Evolutionary conservation across 495 filamentous ascomycete species (phyloP), one percentile per base, ranked within the genome.

Genomic region (Aspergillus wentii): DNA sequence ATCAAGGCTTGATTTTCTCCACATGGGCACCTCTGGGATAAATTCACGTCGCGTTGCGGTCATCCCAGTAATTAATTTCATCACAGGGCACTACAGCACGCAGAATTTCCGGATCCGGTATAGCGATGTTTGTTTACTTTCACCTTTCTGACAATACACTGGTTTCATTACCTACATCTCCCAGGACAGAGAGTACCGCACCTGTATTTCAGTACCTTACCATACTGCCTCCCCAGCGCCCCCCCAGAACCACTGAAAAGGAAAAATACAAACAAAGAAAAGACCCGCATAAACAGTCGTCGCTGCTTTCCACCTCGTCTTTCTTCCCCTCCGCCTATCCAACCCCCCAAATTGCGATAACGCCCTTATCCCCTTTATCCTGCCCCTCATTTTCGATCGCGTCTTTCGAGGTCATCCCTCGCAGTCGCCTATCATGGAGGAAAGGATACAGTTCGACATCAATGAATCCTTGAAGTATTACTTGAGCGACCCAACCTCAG

Each of bases 391-490:
- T 25, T 11, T 25, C 5, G 22, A 25, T 31, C 29, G 35, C 26
- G 30, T 34, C 22, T 15, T 34, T 35, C 36, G 46, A 57, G 49
- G 54, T 23, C 18, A 21, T 11, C 15, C 38, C 42, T 45, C 44
- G 35, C 37, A 35, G 36, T 46, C 36, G 44, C 48, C 55, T 58
- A 69, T 48, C 50, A 95, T 95, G 89, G 88, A 86, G 56, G 71
- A 76, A 35, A 68, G 69, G 43, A 70, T 86, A 49, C 77, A 80
- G 43, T 99, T 97, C 64, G 87, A 97, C 59, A 85, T 99, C 61
- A 96, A 95, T 64, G 82, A 92, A 54, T 84, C 88, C 44, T 82
- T 97, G 62, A 96, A 94, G 71, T 75, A 85, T 55, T 97, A 99
- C 64, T 83, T 94, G 72, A 87, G 85, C 67, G 88, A 95, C 64